Evolutionary conservation across 768 basidiomycete genomes (phyloP), one percentile per base, ranked within the genome.

Genomic region (Auriscalpium orientale): DNA sequence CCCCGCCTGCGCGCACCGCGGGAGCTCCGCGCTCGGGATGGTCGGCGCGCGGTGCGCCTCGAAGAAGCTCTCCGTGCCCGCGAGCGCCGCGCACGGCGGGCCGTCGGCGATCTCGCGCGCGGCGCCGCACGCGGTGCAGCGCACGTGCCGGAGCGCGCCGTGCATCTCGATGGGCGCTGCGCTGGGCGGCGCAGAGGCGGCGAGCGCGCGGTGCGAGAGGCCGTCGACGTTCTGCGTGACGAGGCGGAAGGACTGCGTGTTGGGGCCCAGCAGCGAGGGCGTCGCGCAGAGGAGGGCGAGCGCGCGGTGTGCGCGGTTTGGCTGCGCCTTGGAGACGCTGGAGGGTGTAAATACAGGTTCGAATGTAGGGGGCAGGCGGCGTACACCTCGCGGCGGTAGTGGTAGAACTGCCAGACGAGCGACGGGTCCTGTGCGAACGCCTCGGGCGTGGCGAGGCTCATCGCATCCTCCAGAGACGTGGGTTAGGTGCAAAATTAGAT

Each of bases 151-250:
- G 5, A 85, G 66, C 33, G 76, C 65, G 1, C 83, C 84, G 61
- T 86, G 85, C 81, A 85, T 86, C 63, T 87, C 82, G 28, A 64
- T 57, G 22, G 58, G 34, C 44, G 59, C 28, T 61, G 58, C 37
- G 54, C 49, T 21, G 50, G 49, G 8, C 56, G 54, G 12, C 21
- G 16, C 16, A 54, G 52, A 6, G n/a, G 35, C 21, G 50, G 22
- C 28, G 16, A 78, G 64, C 1, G 81, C 74, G 55, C 69, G 65
- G 4, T 64, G 56, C 57, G 76, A 76, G 20, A 83, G 71, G 4
- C 80, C 76, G 58, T 86, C 83, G 16, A 83, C 77, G 63, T 84
- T 84, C 62, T 84, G 82, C 15, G 82, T 84, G 46, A 83, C 74
- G 22, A 81, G 73, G 4, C 76, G 71, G 62, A 81, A 81, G 1